phyloP scores from a whole-genome alignment of 2,329 filamentous ascomycete genomes.

The Eutypa lata region DNA sequence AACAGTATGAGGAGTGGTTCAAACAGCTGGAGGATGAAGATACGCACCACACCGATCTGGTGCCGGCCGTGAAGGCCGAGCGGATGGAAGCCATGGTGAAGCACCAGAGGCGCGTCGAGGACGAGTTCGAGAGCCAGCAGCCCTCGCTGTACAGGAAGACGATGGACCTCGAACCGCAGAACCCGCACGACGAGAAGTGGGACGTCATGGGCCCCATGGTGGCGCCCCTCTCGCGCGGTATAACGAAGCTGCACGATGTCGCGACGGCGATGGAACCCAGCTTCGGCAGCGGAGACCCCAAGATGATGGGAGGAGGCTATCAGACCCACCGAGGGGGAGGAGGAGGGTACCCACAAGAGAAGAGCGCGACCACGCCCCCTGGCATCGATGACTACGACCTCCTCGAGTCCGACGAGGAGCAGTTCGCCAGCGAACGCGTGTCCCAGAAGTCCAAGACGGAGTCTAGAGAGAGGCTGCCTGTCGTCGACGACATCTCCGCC shows the following conservation, averaged over 20 bases:
- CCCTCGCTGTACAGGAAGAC: constrained; percentile 45
- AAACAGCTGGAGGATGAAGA: constrained; percentile 41
- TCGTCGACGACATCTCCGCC: constrained; percentile 3
- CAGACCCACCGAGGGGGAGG: neutral
- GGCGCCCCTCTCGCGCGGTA: constrained; percentile 44
- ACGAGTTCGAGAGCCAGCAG: constrained; percentile 44
- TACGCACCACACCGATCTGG: constrained; percentile 34
- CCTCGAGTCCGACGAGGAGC: constrained; percentile 23
- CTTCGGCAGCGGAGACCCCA: neutral
- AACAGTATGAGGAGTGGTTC: constrained; percentile 44
- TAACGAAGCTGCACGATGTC: constrained; percentile 41
- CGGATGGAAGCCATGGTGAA: constrained; percentile 38
- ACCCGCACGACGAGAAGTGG: constrained; percentile 32
- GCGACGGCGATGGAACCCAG: neutral
- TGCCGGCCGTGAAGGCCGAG: constrained; percentile 36
- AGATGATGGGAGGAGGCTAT: neutral
- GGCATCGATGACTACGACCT: constrained; percentile 20
- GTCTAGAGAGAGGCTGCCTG: neutral
- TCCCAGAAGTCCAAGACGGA: constrained; percentile 8
- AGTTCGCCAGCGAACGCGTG: constrained; percentile 5
- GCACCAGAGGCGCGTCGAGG: constrained; percentile 47
- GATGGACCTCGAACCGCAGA: constrained; percentile 29
- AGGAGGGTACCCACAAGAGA: neutral
- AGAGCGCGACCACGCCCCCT: constrained; percentile 6
- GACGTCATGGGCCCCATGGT: constrained; percentile 45